Evolutionary conservation across 1,139 yeast species (phyloP).

Genomic region (Hyphopichia wangnamkhiaoensis): DNA sequence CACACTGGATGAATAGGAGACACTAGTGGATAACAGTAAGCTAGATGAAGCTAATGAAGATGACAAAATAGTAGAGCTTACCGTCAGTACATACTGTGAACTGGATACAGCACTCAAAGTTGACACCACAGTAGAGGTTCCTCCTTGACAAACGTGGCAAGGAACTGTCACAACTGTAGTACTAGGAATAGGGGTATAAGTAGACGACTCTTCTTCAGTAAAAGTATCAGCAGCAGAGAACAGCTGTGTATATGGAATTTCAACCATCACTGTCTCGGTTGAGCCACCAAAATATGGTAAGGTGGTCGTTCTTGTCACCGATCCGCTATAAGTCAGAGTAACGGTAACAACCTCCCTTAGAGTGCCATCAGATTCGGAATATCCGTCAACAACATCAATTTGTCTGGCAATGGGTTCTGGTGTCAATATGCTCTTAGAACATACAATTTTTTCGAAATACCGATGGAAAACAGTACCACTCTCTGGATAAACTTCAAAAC

Average conservation of each 20-base stretch:
- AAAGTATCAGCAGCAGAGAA: neutral
- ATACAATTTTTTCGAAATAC: constrained; percentile 13
- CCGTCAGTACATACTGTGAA: too few relatives aligned
- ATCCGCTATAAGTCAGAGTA: constrained; percentile 7
- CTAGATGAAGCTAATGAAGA: too few relatives aligned
- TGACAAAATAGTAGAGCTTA: too few relatives aligned
- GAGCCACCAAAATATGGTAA: constrained; percentile 7
- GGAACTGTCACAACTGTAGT: neutral
- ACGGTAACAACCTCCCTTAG: constrained; percentile 3
- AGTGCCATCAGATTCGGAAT: constrained; percentile 7
- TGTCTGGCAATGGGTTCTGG: constrained; percentile 9
- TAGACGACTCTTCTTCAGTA: neutral
- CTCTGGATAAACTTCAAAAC: constrained; percentile 14
- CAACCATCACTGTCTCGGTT: constrained; percentile 5
- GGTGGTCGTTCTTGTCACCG: constrained; percentile 7
- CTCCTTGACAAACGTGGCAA: neutral
- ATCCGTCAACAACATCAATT: constrained; percentile 14
- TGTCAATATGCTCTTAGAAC: constrained; percentile 14
- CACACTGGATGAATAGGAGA: too few relatives aligned
- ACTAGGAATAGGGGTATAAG: neutral
- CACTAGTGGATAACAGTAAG: too few relatives aligned
- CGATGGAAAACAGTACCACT: constrained; percentile 11
- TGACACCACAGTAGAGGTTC: neutral
- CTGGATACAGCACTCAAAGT: neutral
- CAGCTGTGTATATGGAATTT: constrained; percentile 6